These are phyloP conservation scores for Tolypocladium tundrense DNA, from an alignment of 2,329 filamentous ascomycete species.

Conservation along the genomic window DNA sequence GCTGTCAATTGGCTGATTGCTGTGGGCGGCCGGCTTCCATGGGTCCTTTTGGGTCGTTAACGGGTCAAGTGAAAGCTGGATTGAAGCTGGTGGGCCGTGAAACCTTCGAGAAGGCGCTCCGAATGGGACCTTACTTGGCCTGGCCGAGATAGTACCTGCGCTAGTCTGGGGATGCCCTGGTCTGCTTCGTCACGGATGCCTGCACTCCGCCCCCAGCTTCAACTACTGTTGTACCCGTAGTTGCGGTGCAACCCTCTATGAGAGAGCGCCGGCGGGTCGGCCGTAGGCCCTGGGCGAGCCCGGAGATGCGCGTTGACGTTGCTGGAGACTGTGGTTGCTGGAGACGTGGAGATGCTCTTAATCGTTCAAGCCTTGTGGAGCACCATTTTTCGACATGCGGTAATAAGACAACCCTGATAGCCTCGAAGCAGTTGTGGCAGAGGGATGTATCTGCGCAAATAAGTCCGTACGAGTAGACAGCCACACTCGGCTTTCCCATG, in stretches of 20 bases:
- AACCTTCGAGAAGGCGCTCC: not conserved
- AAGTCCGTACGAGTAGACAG: not conserved
- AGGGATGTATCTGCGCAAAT: not conserved
- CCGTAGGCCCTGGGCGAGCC: not conserved
- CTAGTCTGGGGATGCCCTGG: slow-evolving; percentile 6
- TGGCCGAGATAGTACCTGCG: slow-evolving; percentile 6
- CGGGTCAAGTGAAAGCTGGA: not conserved
- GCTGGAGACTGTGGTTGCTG: not conserved
- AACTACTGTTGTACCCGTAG: not conserved
- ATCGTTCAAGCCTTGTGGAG: not conserved
- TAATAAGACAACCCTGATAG: not conserved
- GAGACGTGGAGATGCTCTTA: not conserved
- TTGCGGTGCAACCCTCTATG: not conserved
- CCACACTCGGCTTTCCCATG: not conserved
- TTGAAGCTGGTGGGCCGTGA: not conserved
- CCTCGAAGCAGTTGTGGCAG: not conserved
- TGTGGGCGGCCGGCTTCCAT: not conserved
- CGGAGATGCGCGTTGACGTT: not conserved
- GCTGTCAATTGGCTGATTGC: not conserved
- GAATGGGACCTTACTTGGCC: not conserved
- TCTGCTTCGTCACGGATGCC: not conserved
- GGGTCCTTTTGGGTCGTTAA: not conserved
- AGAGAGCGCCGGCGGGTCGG: slow-evolving; percentile 3
- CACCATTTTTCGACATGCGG: not conserved
- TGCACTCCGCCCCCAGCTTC: not conserved